Percentiles rank a stretch among this genome's conserved stretches.
These are phyloP conservation scores for Oxytropis ochrocephala DNA, from an alignment of 306 rosid genomes.

Conservation along the genomic window DNA sequence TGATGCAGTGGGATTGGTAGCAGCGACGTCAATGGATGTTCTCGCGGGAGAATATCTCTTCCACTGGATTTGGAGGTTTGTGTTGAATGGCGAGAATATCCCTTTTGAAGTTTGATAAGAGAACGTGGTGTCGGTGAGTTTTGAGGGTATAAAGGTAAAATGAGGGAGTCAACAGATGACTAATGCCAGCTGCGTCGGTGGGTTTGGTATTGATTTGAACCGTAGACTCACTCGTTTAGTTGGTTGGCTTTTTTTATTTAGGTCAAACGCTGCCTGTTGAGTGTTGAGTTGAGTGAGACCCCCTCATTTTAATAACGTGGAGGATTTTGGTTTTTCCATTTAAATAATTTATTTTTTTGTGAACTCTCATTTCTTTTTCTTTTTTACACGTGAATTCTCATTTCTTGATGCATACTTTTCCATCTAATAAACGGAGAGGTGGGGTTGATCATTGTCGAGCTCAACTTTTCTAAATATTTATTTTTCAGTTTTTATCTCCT, in stretches of 20 bases:
- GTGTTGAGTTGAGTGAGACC: constrained; percentile 29
- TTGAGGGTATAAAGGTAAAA: constrained; percentile 23
- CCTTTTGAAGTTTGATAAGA: background rate
- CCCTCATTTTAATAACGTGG: constrained; percentile 10
- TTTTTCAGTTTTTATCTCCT: too few species aligned
- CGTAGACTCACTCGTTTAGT: constrained; percentile 1
- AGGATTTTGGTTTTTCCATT: background rate
- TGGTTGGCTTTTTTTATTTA: background rate
- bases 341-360: background rate
- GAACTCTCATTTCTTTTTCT: too few species aligned
- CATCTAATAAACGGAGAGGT: too few species aligned
- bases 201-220: constrained; percentile 11
- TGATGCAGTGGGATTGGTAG: background rate
- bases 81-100: constrained; percentile 17
- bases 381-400: too few species aligned
- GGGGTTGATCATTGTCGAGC: too few species aligned
- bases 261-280: constrained; percentile 13
- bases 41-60: constrained; percentile 19
- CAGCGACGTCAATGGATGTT: background rate
- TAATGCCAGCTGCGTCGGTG: constrained; percentile 28
- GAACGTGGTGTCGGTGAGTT: background rate
- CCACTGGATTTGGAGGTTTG: background rate
- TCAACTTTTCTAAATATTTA: too few species aligned
- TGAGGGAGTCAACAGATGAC: constrained; percentile 3
- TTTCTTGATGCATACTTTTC: too few species aligned